Base-by-base conservation (phyloP, 805 yeast species). In the Ogataea saltuana region DNA sequence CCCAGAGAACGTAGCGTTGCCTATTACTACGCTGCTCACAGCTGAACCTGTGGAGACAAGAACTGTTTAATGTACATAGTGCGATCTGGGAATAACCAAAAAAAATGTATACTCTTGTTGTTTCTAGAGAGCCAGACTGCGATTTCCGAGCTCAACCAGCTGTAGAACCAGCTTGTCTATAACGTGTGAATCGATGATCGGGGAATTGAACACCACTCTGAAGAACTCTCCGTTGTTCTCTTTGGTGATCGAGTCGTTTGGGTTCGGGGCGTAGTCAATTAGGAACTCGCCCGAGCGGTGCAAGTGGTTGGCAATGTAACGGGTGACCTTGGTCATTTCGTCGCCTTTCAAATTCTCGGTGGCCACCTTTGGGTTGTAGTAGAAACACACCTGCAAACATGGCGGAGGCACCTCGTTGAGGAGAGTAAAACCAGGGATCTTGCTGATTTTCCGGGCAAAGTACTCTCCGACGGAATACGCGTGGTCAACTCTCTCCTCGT, bases 301-400 rank as follows among this genome's bases (percentile, higher is more conserved):
- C 42, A 87, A 68, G 48, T 70, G 72, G 8, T 74, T 58, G 3
- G 86, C 85, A 45, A 88, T 82, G 48, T 55, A 61, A 32, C 91
- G 68, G 0, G 96, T 88, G 18, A 69, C 65, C 16, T 54, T 59
- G 1, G 89, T 80, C 63, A 75, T 79, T 25, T 59, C 59, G 10
- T 59, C 64, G 1, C 67, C 69, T 7, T 45, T 25, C n/a, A 55
- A 31, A 30, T 62, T 51, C 1, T 55, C 54, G 4, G 48, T 47
- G 1, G 35, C 13, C 1, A 35, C 9, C 6, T 44, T 41, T 0
- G 85, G 84, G 23, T 74, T 70, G 62, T 78, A 85, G 63, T 81
- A 85, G 68, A 88, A 88, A 50, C 96, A 88, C 3, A 86, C 89
- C 63, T 87, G 96, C 38, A 86, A 65, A 57, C 95, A 85, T 22